Evolutionary conservation across 1,284 basidiomycete genomes (phyloP).

Genomic region (Malassezia restricta): DNA sequence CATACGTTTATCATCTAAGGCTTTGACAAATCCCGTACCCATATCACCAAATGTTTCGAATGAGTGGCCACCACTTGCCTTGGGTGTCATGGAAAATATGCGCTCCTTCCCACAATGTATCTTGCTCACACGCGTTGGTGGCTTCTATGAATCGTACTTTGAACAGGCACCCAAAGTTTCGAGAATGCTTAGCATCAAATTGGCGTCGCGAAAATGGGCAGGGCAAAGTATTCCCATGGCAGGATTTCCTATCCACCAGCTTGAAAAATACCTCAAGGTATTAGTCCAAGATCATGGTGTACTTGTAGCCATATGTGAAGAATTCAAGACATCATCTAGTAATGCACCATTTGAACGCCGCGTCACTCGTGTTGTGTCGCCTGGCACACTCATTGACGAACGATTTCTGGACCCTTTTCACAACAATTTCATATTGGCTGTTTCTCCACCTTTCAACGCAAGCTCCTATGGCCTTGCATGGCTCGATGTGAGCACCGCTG

Average conservation of each 20-base stretch:
- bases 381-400: slow-evolving; percentile 43
- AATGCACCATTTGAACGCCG: slow-evolving; percentile 13
- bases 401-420: slow-evolving; percentile 39
- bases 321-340: slow-evolving; percentile 21
- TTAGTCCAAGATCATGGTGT: slow-evolving; percentile 34
- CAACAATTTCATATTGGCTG: slow-evolving; percentile 37
- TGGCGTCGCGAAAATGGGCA: slow-evolving; percentile 31
- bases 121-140: slow-evolving; percentile 40
- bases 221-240: slow-evolving; percentile 38
- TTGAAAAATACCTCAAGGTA: slow-evolving; percentile 42
- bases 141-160: slow-evolving; percentile 46
- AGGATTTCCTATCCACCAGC: slow-evolving; percentile 38
- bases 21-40: background rate
- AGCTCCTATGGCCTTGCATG: slow-evolving; percentile 33
- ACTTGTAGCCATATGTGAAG: slow-evolving; percentile 41
- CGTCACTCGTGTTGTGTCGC: slow-evolving; percentile 37
- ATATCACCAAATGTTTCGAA: background rate
- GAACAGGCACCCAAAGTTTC: slow-evolving; percentile 34
- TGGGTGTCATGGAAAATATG: slow-evolving; percentile 33
- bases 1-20: background rate
- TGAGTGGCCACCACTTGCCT: slow-evolving; percentile 36
- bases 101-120: slow-evolving; percentile 32
- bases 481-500: slow-evolving; percentile 43
- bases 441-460: slow-evolving; percentile 1
- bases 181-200: slow-evolving; percentile 30